These are phyloP conservation scores for Prillingera fragicola DNA, from an alignment of 1,284 basidiomycete genomes.

Conservation along the genomic window DNA sequence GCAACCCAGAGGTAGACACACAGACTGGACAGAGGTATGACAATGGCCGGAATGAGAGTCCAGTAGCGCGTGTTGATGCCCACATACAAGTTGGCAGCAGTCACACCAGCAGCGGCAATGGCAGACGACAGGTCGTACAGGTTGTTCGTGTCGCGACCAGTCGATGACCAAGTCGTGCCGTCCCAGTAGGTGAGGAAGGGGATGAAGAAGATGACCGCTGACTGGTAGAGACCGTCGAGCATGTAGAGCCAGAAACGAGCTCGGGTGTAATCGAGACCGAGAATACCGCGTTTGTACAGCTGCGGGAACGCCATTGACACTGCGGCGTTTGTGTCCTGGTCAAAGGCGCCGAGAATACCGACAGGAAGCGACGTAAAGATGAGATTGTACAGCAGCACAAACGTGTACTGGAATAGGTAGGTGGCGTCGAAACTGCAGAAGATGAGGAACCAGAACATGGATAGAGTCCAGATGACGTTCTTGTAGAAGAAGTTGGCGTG, in stretches of 20 bases:
- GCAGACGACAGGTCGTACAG: constrained; percentile 90
- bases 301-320: constrained; percentile 88
- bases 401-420: constrained; percentile 93
- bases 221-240: constrained; percentile 90
- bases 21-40: constrained; percentile 71
- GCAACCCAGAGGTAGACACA: constrained; percentile 78
- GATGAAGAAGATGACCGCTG: constrained; percentile 81
- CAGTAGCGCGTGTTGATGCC: constrained; percentile 85
- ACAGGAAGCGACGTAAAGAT: constrained; percentile 92
- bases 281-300: constrained; percentile 87
- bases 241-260: constrained; percentile 92
- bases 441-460: constrained; percentile 90
- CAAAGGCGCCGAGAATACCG: constrained; percentile 85
- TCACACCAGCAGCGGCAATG: constrained; percentile 76
- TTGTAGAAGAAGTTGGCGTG: constrained; percentile 95
- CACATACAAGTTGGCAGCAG: constrained; percentile 80
- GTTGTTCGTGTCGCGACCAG: constrained; percentile 68
- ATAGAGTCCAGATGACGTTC: constrained; percentile 56
- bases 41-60: constrained; percentile 78
- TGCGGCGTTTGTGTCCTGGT: constrained; percentile 89
- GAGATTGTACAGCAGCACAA: constrained; percentile 83
- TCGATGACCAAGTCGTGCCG: constrained; percentile 60
- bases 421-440: constrained; percentile 85
- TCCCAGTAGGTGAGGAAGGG: constrained; percentile 71
- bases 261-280: constrained; percentile 87